Base-by-base conservation (phyloP, 2,329 filamentous ascomycete species). In the Paecilomyces niveus region DNA sequence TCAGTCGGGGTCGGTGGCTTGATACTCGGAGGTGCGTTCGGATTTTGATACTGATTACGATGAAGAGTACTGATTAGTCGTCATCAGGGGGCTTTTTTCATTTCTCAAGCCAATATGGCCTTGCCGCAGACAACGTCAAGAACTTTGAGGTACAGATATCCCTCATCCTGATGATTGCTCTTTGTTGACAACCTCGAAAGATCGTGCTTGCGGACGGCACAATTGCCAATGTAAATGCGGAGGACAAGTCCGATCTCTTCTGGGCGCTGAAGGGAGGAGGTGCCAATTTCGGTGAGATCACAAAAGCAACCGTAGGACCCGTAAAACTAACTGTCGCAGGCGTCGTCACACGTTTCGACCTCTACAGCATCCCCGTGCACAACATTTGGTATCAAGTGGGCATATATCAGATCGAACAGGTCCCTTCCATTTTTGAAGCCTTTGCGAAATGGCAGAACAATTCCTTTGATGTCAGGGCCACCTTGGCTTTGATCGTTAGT, bases 391-490 rank as follows among this genome's bases (percentile, higher is more conserved):
- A 63, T 53, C 51, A 65, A 32, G 9, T 62, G 1, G 32, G 24
- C 1, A 24, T 63, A 6, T 68, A 68, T 45, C 50, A 60, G 4
- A 8, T 55, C 7, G 61, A 68, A 1, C 61, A 68, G 33, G 65
- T 62, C 3, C 51, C 53, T 9, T 59, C 50, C 6, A 51, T 72
- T n/a, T 51, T 73, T 0, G 68, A 67, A 15, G 65, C 63, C 1
- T 67, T 69, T 15, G 68, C 60, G 0, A n/a, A 64, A 45, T 72
- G 66, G 65, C 69, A 71, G 57, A 54, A 62, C n/a, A 61, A 61
- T 5, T 65, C 58, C 18, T 61, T 57, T 0, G 67, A 70, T 57
- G 26, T 60, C 13, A 69, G 66, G 55, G 39, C 62, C 11, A 66
- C 59, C 26, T 55, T 67, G 0, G 59, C 45, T 29, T 57, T 67